These are phyloP conservation scores for Rubroboletus pulcherrimus DNA, from an alignment of 768 basidiomycete species.

Conservation along the genomic window DNA sequence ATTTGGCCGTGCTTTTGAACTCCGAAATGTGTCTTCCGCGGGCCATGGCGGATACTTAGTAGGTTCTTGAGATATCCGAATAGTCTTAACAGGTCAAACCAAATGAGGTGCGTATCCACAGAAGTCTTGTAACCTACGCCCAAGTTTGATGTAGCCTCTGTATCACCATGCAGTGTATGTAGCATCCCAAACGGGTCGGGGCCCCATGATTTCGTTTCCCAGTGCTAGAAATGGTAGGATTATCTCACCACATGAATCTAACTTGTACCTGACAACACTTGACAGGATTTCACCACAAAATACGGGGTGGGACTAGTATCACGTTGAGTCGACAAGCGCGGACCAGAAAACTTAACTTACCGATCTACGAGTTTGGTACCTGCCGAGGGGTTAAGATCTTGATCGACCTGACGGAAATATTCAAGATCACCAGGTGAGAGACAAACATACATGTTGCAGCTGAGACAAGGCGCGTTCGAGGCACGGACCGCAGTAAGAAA, in stretches of 20 bases:
- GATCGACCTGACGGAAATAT: background rate
- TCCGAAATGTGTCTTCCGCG: background rate
- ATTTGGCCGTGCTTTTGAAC: background rate
- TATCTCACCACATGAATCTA: background rate
- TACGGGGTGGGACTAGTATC: background rate
- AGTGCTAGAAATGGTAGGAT: background rate
- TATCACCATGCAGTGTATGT: background rate
- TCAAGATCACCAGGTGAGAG: background rate
- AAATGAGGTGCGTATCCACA: background rate
- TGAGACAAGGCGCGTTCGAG: background rate
- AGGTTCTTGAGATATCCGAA: background rate
- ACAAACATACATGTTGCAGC: background rate
- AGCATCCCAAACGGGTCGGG: background rate
- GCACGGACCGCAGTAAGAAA: background rate
- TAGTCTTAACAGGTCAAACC: too few species aligned
- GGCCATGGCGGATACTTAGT: background rate
- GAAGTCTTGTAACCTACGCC: background rate
- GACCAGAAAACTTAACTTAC: background rate
- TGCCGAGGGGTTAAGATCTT: background rate
- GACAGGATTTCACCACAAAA: too few species aligned
- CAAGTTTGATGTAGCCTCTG: background rate
- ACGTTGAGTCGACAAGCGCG: background rate
- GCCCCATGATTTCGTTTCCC: too few species aligned
- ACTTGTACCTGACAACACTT: too few species aligned
- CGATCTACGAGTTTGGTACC: background rate